These are phyloP conservation scores for Ustilago tritici DNA, from an alignment of 1,284 basidiomycete species.

Conservation along the genomic window DNA sequence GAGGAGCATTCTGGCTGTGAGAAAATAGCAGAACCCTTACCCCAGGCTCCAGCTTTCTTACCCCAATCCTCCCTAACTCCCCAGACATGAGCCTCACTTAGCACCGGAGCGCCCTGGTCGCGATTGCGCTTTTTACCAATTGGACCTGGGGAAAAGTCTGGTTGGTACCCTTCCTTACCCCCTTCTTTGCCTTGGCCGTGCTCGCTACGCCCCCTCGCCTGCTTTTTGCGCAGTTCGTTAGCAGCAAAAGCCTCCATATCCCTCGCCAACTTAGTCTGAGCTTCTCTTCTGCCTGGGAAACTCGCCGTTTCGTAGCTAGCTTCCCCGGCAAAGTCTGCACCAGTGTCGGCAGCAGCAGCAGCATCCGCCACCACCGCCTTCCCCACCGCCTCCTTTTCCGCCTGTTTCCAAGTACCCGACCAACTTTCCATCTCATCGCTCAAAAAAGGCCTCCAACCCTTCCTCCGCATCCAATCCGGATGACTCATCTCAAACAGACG, in stretches of 20 bases:
- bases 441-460: constrained; percentile 56
- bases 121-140: constrained; percentile 33
- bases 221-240: not conserved
- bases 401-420: constrained; percentile 31
- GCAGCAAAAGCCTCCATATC: constrained; percentile 26
- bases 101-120: constrained; percentile 48
- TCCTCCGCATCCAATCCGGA: constrained; percentile 50
- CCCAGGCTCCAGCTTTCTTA: constrained; percentile 72
- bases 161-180: constrained; percentile 11
- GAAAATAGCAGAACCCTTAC: constrained; percentile 71
- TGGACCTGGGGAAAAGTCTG: constrained; percentile 33
- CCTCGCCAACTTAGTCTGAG: constrained; percentile 26
- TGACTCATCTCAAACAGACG: constrained; percentile 76
- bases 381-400: constrained; percentile 12
- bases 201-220: not conserved
- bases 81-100: constrained; percentile 58
- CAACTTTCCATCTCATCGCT: constrained; percentile 47
- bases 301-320: constrained; percentile 44
- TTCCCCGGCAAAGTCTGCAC: constrained; percentile 49
- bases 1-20: not conserved
- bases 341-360: constrained; percentile 13
- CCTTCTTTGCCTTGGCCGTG: not conserved
- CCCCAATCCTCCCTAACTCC: constrained; percentile 74
- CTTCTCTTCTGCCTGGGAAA: constrained; percentile 29
- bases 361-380: constrained; percentile 29